A percentile compares a stretch with the other conserved stretches of the same genome.
Evolutionary conservation across 495 filamentous ascomycete species (phyloP).

Genomic region (Sporormia fimetaria): DNA sequence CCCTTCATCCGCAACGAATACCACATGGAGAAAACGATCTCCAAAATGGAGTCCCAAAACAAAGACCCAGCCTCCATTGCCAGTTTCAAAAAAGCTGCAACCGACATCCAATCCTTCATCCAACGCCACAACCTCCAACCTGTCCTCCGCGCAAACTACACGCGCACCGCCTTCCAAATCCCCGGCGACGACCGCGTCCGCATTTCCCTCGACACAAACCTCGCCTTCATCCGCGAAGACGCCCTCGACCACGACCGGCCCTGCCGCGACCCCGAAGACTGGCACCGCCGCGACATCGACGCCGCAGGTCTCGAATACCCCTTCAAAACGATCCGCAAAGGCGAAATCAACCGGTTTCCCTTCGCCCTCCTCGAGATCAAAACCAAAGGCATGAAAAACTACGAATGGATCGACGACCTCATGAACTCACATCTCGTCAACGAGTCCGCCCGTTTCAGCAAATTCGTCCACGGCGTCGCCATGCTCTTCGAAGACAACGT

Average conservation of each 20-base stretch:
- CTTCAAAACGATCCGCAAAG: conserved; percentile 71
- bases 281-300: conserved; percentile 90
- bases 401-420: conserved; percentile 80
- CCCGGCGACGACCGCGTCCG: conserved; percentile 83
- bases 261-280: conserved; percentile 74
- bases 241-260: conserved; percentile 69
- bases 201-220: conserved; percentile 83
- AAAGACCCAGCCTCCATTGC: conserved; percentile 49
- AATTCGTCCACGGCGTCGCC: conserved; percentile 90
- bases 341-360: conserved; percentile 86
- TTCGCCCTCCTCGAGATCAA: conserved; percentile 90
- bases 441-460: conserved; percentile 80
- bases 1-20: conserved; percentile 79
- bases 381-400: conserved; percentile 58
- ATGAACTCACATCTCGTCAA: conserved; percentile 88
- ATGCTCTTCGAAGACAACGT: conserved; percentile 90
- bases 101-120: conserved; percentile 71
- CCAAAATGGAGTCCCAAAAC: conserved; percentile 65
- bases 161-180: conserved; percentile 90
- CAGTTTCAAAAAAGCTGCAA: conserved; percentile 58
- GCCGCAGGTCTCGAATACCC: conserved; percentile 71
- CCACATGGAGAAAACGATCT: conserved; percentile 78
- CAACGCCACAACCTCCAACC: conserved; percentile 68
- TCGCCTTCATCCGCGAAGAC: conserved; percentile 90
- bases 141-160: conserved; percentile 83